Percentiles rank a stretch among this genome's conserved stretches.
Evolutionary conservation across 495 filamentous ascomycete species (phyloP).

Genomic region (Neurospora pannonica): DNA sequence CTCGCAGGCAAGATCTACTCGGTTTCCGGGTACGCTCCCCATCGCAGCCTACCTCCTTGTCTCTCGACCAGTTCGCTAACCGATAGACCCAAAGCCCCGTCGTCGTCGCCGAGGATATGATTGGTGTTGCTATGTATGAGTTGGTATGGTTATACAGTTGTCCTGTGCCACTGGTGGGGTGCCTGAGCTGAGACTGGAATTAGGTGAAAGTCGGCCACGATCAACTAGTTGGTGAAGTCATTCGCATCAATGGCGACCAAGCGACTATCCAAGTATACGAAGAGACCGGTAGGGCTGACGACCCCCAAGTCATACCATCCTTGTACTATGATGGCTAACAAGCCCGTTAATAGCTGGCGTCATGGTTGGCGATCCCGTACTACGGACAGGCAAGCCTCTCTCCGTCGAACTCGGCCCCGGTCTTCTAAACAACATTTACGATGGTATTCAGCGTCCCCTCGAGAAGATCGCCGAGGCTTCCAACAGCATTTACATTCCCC

Average conservation of each 20-base stretch:
- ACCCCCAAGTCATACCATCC: constrained; percentile 1
- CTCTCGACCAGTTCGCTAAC: constrained; percentile 11
- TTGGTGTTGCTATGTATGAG: constrained; percentile 99
- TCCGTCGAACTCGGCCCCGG: constrained; percentile 96
- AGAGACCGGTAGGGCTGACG: constrained; percentile 66
- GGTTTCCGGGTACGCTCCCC: constrained; percentile 56
- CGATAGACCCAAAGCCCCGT: constrained; percentile 57
- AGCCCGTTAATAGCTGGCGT: constrained; percentile 60
- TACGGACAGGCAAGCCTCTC: constrained; percentile 83
- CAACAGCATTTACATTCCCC: constrained; percentile 90
- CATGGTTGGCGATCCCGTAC: constrained; percentile 89
- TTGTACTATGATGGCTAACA: constrained; percentile 3
- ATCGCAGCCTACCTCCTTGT: not conserved
- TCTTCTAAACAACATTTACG: constrained; percentile 98
- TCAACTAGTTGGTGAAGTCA: constrained; percentile 88
- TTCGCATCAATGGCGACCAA: constrained; percentile 91
- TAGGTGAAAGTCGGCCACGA: constrained; percentile 75
- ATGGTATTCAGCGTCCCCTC: constrained; percentile 94
- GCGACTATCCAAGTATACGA: constrained; percentile 98
- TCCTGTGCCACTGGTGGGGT: constrained; percentile 26
- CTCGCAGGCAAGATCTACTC: constrained; percentile 65
- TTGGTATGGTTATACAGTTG: constrained; percentile 40
- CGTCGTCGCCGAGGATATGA: constrained; percentile 95
- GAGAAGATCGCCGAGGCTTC: constrained; percentile 68
- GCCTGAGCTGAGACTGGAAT: constrained; percentile 35